These are phyloP conservation scores for Blastocystis hominis DNA, from an alignment of 352 stramenopile genomes.

Conservation along the genomic window DNA sequence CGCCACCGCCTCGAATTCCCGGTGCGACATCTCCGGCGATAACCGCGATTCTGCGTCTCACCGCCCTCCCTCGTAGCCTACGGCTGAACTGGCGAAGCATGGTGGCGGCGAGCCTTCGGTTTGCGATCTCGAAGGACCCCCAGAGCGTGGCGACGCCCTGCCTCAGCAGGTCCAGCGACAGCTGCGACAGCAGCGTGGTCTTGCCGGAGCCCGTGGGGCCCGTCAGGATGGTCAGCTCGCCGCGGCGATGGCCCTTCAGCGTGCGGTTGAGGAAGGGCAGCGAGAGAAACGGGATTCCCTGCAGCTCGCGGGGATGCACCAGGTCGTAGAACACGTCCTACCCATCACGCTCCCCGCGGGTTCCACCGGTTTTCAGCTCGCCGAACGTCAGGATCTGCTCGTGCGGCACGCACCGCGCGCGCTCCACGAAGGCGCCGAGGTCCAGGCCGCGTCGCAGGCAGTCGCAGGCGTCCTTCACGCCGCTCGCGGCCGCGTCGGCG, in stretches of 20 bases:
- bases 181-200: constrained; percentile 82
- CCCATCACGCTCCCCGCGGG: constrained; percentile 37
- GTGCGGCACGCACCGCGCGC: constrained; percentile 75
- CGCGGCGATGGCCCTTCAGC: constrained; percentile 88
- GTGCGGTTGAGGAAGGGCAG: constrained; percentile 85
- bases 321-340: constrained; percentile 81
- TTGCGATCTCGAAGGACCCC: constrained; percentile 98
- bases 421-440: constrained; percentile 72
- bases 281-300: constrained; percentile 78
- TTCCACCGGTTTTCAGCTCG: constrained; percentile 70
- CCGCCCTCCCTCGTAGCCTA: neutral
- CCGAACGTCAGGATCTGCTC: constrained; percentile 84
- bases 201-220: constrained; percentile 88
- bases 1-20: constrained; percentile 63
- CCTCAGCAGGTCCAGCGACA: constrained; percentile 76
- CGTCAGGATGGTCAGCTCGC: constrained; percentile 94
- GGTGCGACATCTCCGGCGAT: constrained; percentile 52
- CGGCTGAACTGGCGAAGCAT: constrained; percentile 83
- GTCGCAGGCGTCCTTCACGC: constrained; percentile 96
- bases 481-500: constrained; percentile 59
- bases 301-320: constrained; percentile 81
- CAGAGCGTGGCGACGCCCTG: constrained; percentile 92
- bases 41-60: neutral
- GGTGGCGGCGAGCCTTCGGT: constrained; percentile 88
- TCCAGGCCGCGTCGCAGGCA: constrained; percentile 79